Base-by-base conservation (phyloP, 2,329 filamentous ascomycete genomes). In the Amphichorda felina region DNA sequence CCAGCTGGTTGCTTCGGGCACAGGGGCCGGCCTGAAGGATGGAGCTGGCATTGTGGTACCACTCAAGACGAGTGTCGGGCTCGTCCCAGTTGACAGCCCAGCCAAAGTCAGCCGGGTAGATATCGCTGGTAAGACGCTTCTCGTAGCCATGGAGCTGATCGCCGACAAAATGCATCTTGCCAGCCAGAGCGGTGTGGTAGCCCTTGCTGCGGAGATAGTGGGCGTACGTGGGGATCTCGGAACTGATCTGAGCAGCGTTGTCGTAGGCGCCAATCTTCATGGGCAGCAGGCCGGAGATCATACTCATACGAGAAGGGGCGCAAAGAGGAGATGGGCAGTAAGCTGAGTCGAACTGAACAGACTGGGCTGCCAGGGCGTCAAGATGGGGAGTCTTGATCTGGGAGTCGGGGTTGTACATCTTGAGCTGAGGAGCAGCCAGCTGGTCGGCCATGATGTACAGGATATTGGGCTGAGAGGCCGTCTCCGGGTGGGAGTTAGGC, bases 121-220 rank as follows among this genome's bases (percentile, higher is more conserved):
- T 94, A 56, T 95, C 88, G 45, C 81, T 84, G n/a, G 88, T 95
- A 50, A 95, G 69, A 38, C 88, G 77, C 50, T 85, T 82, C 64
- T 95, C 88, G 50, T 94, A 95, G 21, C 88, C 88, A 55, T 95
- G 88, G 40, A 95, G 69, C 61, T 95, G 88, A 54, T 95, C 88
- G 24, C 88, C 88, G 37, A 93, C 82, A 55, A 95, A 95, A 61
- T 95, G 88, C 88, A 95, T 95, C 70, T 95, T 95, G 42, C 88
- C 88, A 5, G 88, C 86, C 46, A 95, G 67, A 5, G 82, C 83
- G 10, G 88, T 94, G 60, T 94, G 84, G 51, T 95, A 95, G 36
- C 85, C 86, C 49, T 80, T 77, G 29, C 75, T 70, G 34, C 88
- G 82, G 37, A 95, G 67, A 59, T 94, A 94, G 58, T 95, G 88